Evolutionary conservation across 2,329 filamentous ascomycete genomes (phyloP), one percentile per base, ranked within the genome.

Genomic region (Beauveria pseudobassiana): DNA sequence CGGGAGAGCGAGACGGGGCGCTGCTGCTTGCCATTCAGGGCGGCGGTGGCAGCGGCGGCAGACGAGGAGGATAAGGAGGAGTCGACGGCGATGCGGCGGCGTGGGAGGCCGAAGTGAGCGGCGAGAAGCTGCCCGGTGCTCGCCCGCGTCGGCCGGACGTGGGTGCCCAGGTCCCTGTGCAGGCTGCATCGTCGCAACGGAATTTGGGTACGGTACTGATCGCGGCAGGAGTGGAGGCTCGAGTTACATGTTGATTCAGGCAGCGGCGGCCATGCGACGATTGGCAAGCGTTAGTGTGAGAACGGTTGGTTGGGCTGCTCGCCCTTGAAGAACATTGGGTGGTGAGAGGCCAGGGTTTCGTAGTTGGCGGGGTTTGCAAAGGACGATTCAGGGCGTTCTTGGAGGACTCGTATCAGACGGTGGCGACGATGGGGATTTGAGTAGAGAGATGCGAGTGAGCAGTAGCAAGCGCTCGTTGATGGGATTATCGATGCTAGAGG

Each of bases 81-180:
- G 67, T 65, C 59, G 67, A 64, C 4, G 61, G 38, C 26, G 61
- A 51, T 9, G 51, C 24, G 42, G 66, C 65, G 48, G 73, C 62
- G 54, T 71, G 66, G 62, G 71, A 65, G 3, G 68, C 65, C 38
- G 71, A 68, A 12, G 67, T 69, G 52, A 84, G 72, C 63, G 82
- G 79, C 63, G 81, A 80, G 75, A 85, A 85, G 76, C 80, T 82
- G 64, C 82, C 81, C 30, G 81, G 80, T 63, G 77, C 79, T 64
- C 80, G 76, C 51, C 77, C 74, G 57, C 73, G 72, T 63, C 51
- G 43, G 75, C 74, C 75, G 77, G 76, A 22, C 42, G 42, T 3
- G 28, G 59, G 46, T 45, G 51, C 20, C 16, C 67, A 78, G 75
- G 67, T 50, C 64, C 59, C 61, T 68, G 66, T 62, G 74, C 72